A percentile compares a stretch with the other conserved stretches of the same genome.
Evolutionary conservation across 2,329 filamentous ascomycete species (phyloP).

Genomic region (Nothophaeocryptopus gaeumannii): DNA sequence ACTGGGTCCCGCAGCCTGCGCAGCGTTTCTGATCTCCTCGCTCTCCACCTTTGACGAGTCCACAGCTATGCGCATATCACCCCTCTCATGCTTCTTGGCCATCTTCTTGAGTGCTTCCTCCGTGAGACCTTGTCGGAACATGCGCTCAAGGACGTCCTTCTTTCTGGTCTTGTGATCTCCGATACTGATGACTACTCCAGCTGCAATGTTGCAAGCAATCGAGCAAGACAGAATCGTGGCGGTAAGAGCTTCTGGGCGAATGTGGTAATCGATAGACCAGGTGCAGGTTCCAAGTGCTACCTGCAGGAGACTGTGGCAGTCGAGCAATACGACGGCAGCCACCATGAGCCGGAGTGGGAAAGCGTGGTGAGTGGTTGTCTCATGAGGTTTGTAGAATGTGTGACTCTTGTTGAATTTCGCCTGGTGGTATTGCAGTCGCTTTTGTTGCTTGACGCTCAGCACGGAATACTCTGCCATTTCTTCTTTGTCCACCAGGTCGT

Average conservation of each 20-base stretch:
- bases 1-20: constrained; percentile 1
- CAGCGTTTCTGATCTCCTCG: constrained; percentile 18
- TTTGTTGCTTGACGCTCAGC: constrained; percentile 63
- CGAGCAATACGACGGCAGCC: constrained; percentile 73
- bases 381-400: constrained; percentile 85
- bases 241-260: constrained; percentile 68
- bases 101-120: constrained; percentile 58
- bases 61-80: constrained; percentile 19
- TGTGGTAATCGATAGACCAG: constrained; percentile 71
- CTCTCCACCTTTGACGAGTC: constrained; percentile 18
- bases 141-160: constrained; percentile 77
- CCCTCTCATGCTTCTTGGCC: constrained; percentile 24
- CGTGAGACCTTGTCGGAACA: constrained; percentile 75
- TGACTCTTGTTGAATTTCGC: constrained; percentile 77
- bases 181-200: constrained; percentile 71
- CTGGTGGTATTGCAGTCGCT: constrained; percentile 71
- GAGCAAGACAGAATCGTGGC: constrained; percentile 78
- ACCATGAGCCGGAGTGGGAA: constrained; percentile 74
- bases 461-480: constrained; percentile 56
- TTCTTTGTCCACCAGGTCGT: constrained; percentile 46
- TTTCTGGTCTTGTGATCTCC: constrained; percentile 76
- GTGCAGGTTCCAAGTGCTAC: constrained; percentile 75
- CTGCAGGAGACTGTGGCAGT: constrained; percentile 76
- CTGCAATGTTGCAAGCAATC: constrained; percentile 73
- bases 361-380: constrained; percentile 76